A percentile compares a stretch with the other conserved stretches of the same genome.
phyloP scores from a whole-genome alignment of 2,329 filamentous ascomycete species.

The Talaromyces sp. region DNA sequence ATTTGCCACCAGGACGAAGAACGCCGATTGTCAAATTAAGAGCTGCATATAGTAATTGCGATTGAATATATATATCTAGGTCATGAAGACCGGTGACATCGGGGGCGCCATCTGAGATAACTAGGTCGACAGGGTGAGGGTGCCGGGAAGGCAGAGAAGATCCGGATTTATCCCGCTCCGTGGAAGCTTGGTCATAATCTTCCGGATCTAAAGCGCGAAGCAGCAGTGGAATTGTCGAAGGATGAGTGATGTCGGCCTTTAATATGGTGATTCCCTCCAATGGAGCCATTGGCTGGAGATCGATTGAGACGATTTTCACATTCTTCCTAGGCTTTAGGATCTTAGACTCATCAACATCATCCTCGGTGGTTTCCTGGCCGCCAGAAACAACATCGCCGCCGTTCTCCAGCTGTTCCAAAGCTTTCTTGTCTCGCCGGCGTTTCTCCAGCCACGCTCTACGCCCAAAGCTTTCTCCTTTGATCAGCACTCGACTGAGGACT shows the following conservation, averaged over 20 bases:
- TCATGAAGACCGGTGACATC: constrained; percentile 97
- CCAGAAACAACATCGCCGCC: constrained; percentile 8
- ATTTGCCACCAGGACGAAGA: constrained; percentile 85
- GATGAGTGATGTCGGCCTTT: constrained; percentile 94
- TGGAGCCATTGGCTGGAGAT: constrained; percentile 92
- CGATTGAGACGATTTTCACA: constrained; percentile 92
- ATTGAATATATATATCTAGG: constrained; percentile 96
- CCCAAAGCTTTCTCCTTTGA: constrained; percentile 88
- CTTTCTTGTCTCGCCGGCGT: constrained; percentile 54
- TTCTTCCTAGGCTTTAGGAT: constrained; percentile 54
- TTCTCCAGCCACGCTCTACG: constrained; percentile 81
- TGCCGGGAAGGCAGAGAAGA: constrained; percentile 43
- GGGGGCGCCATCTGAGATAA: constrained; percentile 90
- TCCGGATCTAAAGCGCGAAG: constrained; percentile 76
- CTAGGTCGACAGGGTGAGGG: constrained; percentile 79
- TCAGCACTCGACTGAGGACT: constrained; percentile 85
- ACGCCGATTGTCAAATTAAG: constrained; percentile 91
- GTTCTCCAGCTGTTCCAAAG: constrained; percentile 18
- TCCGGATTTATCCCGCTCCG: constrained; percentile 14
- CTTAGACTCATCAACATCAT: constrained; percentile 20
- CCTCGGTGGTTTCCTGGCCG: constrained; percentile 24
- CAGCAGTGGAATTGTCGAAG: constrained; percentile 85
- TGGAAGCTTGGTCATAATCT: constrained; percentile 39
- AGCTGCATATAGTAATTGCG: constrained; percentile 88
- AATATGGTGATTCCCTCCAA: constrained; percentile 88